Evolutionary conservation across 495 filamentous ascomycete species (phyloP), one percentile per base, ranked within the genome.

Genomic region (Talaromyces wortmannii): DNA sequence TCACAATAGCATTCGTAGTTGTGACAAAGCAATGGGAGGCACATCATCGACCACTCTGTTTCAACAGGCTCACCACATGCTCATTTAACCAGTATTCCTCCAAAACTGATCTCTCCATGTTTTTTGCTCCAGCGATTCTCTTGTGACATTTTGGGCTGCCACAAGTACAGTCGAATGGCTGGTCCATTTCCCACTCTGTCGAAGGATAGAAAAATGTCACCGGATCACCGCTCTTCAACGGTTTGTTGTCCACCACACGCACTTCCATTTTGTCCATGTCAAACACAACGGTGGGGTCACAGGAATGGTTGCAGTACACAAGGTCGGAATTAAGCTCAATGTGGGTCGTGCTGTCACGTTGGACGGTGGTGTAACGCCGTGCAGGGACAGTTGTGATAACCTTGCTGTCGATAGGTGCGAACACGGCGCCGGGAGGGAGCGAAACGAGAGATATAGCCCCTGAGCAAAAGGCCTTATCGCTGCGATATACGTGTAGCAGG

Each of bases 201-300:
- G 80, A 85, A 6, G 87, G 87, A 63, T 91, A 91, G 72, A 91
- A 91, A 75, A 88, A 90, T 53, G 86, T 90, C 45, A 90, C 66
- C 53, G 83, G 79, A 51, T 90, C 82, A 33, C 85, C 86, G 2
- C 59, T 62, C 48, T 76, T 67, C 59, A 76, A 51, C 29, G 88
- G 73, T 36, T 79, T 78, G 15, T 77, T 69, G 11, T 79, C 79
- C 3, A 69, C 67, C 0, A 82, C 86, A 13, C 86, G 73, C 60
- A 90, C 73, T 59, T 81, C 78, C 71, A 82, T 77, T 58, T 74
- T 75, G 45, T 63, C 63, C 74, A 84, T 89, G 67, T 90, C 87
- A 65, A 90, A 90, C 53, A 84, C 76, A 30, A 91, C 71, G 45
- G 79, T 79, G 3, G 87, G 87, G 30, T 74, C 76, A 72, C 87